Evolutionary conservation across 164 flowering plant genomes (phyloP), one percentile per base, ranked within the genome.

Genomic region (Magnolia kwangsiensis): DNA sequence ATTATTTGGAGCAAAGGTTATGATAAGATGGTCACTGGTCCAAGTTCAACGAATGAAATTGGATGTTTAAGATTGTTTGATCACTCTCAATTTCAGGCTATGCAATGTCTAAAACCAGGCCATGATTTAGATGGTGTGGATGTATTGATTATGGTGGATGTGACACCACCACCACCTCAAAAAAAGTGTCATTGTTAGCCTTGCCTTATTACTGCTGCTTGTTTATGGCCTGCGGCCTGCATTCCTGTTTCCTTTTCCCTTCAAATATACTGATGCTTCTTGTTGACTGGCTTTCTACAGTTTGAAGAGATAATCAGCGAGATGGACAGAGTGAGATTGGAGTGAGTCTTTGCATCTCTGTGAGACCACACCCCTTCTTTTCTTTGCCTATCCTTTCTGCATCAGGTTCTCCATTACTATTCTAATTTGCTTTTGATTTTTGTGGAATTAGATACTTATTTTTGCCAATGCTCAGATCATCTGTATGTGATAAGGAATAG

Each of bases 321-420:
- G 67, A 69, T 75, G 72, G 78, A 75, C 29, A 75, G 78, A 75
- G 66, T 75, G 58, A 75, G 69, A 20, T 63, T 75, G 73, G 73
- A 69, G 10, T 75, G 61, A 65, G 19, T 13, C 18, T 37, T 37
- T 0, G 45, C 45, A 37, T 37, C 7, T 5, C 45, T 37, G 45
- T 16, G 61, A 55, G 61, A 16, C 61, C 61, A 2, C 61, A 55
- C 19, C 61, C 61, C 18, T 10, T 55, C 16, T 16, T 55, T 10
- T 55, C 13, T 55, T 16, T 1, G 61, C 18, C 61, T 55, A 7
- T 55, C 61, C 18, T 16, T 8, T 55, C 61, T 55, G 13, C 61
- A 55, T 55, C 61, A 3, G 18, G 16, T 55, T 16, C 61, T 16
- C 61, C 61, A 11, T 8, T 16, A 55, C 13, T 55, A 55, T 55